These are phyloP conservation scores for Veloboletus limbatus DNA, from an alignment of 1,284 basidiomycete genomes.

Conservation along the genomic window DNA sequence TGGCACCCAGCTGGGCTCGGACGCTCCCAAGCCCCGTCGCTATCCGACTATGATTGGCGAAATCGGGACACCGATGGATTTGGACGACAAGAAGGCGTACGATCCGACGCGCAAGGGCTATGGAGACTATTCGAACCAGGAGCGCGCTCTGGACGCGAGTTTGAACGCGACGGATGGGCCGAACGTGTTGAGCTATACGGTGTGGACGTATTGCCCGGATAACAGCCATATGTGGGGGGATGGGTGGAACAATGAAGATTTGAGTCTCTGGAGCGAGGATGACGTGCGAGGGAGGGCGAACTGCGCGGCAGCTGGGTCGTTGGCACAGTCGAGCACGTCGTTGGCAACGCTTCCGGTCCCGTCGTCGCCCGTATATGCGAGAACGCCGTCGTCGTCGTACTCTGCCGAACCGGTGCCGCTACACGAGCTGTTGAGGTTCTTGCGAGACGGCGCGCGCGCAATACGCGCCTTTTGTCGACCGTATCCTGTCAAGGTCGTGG, in stretches of 20 bases:
- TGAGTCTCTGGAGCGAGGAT: slow-evolving; percentile 85
- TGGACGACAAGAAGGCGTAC: slow-evolving; percentile 83
- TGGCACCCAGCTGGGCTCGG: slow-evolving; percentile 49
- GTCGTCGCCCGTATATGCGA: slow-evolving; percentile 17
- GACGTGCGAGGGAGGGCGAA: slow-evolving; percentile 33
- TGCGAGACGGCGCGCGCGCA: slow-evolving; percentile 81
- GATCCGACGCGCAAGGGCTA: slow-evolving; percentile 45
- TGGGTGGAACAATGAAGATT: slow-evolving; percentile 95
- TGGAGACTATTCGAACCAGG: slow-evolving; percentile 81
- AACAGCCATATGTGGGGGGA: slow-evolving; percentile 88
- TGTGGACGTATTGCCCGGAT: slow-evolving; percentile 91
- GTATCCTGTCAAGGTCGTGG: slow-evolving; percentile 74
- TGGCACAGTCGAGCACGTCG: slow-evolving; percentile 18
- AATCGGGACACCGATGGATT: slow-evolving; percentile 92
- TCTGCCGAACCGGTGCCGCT: slow-evolving; percentile 15
- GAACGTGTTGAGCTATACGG: slow-evolving; percentile 80
- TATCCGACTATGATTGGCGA: slow-evolving; percentile 96
- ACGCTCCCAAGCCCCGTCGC: slow-evolving; percentile 20
- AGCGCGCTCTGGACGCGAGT: slow-evolving; percentile 88
- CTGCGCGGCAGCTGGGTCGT: background rate
- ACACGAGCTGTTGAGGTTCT: slow-evolving; percentile 59
- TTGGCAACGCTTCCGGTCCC: slow-evolving; percentile 20
- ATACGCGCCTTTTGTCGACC: slow-evolving; percentile 81
- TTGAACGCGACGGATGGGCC: slow-evolving; percentile 86
- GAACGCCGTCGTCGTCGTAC: background rate